These are phyloP conservation scores for Periglandula ipomoeae DNA, from an alignment of 2,329 filamentous ascomycete species.

Conservation along the genomic window DNA sequence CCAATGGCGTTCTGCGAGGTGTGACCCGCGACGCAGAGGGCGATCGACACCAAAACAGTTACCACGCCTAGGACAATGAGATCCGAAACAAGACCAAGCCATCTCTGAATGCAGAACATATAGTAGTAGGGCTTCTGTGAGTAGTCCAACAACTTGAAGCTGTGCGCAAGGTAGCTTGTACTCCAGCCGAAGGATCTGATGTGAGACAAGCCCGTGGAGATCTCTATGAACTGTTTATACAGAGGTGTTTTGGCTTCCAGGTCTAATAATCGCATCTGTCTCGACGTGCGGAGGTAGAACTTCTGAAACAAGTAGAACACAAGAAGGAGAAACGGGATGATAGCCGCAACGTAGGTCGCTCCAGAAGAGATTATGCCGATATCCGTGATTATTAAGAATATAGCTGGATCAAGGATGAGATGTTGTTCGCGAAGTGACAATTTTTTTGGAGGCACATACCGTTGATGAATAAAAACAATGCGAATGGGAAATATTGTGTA, in stretches of 20 bases:
- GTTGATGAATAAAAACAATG: too few relatives aligned
- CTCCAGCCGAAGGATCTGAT: constrained; percentile 11
- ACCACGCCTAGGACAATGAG: too few relatives aligned
- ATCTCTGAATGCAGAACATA: too few relatives aligned
- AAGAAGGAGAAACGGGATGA: constrained; percentile 33
- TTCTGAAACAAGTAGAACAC: constrained; percentile 38
- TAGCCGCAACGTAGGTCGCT: constrained; percentile 33
- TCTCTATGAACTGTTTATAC: constrained; percentile 9
- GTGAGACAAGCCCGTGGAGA: constrained; percentile 6
- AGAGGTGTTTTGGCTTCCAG: constrained; percentile 47
- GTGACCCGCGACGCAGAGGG: too few relatives aligned
- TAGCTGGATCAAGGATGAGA: too few relatives aligned
- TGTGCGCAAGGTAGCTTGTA: constrained; percentile 1
- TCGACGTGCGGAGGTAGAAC: constrained; percentile 48
- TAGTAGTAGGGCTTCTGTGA: constrained; percentile 10
- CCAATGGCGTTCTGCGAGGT: too few relatives aligned
- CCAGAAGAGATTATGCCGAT: constrained; percentile 33
- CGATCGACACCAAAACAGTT: too few relatives aligned
- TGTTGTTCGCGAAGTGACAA: too few relatives aligned
- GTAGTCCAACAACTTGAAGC: constrained; percentile 4
- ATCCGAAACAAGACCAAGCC: too few relatives aligned
- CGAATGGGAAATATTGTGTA: too few relatives aligned
- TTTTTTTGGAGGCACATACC: too few relatives aligned
- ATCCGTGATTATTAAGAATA: too few relatives aligned
- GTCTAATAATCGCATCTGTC: constrained; percentile 50